Conservation (phyloP, 495 filamentous ascomycete species). For the Neurospora sp. region DNA sequence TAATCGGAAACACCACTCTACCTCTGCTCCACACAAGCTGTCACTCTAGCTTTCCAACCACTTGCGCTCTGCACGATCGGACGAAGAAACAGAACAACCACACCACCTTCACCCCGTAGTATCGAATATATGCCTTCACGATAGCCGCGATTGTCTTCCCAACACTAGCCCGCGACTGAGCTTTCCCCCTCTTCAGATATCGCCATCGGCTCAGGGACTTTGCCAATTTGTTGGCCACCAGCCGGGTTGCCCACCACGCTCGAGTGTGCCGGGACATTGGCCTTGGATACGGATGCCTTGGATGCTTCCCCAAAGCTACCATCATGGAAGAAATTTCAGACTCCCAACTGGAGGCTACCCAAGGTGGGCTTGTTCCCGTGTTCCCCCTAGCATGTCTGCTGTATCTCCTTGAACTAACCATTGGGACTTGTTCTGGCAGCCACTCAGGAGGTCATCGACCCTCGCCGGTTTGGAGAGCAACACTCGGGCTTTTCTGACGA, state of each 20-base stretch:
- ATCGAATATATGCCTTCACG: background rate
- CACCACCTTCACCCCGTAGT: background rate
- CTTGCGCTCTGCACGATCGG: background rate
- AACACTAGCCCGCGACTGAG: background rate
- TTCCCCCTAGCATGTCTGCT: constrained; percentile 3
- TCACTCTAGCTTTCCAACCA: background rate
- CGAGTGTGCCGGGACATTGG: background rate
- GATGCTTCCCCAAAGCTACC: background rate
- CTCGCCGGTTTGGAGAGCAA: constrained; percentile 62
- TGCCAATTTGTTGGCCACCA: background rate
- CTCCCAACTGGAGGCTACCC: constrained; percentile 8
- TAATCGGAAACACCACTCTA: background rate
- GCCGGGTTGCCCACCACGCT: background rate
- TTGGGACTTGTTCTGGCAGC: constrained; percentile 26
- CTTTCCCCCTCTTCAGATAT: background rate
- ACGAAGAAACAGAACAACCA: background rate
- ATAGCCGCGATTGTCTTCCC: background rate
- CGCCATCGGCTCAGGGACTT: background rate
- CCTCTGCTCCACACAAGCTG: background rate
- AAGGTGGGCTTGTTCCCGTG: constrained; percentile 11
- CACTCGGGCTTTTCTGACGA: constrained; percentile 69
- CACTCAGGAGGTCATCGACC: constrained; percentile 75
- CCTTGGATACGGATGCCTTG: background rate
- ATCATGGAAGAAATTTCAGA: background rate
- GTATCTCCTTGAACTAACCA: background rate